A percentile compares a stretch with the other conserved stretches of the same genome.
Conservation (phyloP, 768 basidiomycete genomes). For the Collybiopsis luxurians region DNA sequence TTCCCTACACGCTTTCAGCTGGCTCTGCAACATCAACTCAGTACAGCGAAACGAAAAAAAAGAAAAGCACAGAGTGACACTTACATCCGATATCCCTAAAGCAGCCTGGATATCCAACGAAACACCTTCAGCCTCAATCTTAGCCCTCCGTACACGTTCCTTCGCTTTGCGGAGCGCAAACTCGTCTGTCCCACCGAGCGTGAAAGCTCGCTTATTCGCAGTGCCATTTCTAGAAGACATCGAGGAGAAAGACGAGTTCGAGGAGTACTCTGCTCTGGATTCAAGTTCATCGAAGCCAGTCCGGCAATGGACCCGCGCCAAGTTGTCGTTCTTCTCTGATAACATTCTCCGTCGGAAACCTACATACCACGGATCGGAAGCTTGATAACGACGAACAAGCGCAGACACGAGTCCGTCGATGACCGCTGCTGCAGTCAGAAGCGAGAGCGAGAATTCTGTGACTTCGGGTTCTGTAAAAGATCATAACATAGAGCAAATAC, state of each 20-base stretch:
- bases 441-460: slow-evolving; percentile 47
- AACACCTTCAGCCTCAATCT: slow-evolving; percentile 6
- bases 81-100: slow-evolving; percentile 3
- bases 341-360: not conserved
- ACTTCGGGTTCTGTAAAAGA: slow-evolving; percentile 46
- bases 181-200: not conserved
- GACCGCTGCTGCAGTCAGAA: slow-evolving; percentile 53
- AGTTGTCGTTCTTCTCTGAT: not conserved
- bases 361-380: slow-evolving; percentile 24
- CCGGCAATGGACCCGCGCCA: not conserved
- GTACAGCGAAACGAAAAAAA: not conserved
- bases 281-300: no score
- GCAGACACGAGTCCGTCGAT: slow-evolving; percentile 40
- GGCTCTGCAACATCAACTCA: not conserved
- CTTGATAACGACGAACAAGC: slow-evolving; percentile 34
- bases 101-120: slow-evolving; percentile 1
- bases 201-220: not conserved
- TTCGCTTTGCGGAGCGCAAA: not conserved
- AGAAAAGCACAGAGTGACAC: not conserved
- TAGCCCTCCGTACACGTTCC: slow-evolving; percentile 1
- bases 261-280: no score
- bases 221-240: not conserved
- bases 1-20: slow-evolving; percentile 2
- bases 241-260: no score
- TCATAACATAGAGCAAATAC: not conserved